phyloP scores from a whole-genome alignment of 139 green algal genomes.

The Chlorella sorokiniana region DNA sequence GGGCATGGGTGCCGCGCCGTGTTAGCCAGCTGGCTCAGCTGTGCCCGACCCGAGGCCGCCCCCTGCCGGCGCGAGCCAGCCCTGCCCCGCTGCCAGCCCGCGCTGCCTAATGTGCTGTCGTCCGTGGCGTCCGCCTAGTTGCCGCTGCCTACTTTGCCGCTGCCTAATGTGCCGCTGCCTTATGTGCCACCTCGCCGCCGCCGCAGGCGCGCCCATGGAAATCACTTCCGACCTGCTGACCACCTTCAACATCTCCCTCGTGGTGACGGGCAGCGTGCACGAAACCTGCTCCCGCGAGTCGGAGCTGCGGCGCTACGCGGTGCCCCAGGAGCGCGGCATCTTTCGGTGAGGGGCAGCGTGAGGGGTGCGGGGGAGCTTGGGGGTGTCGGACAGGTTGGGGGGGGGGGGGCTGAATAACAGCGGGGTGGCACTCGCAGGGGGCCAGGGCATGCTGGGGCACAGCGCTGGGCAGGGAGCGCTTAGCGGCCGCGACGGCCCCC shows the following conservation, averaged over 20 bases:
- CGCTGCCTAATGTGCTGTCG: no score
- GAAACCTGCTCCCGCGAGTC: slow-evolving; percentile 55
- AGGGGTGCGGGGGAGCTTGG: neutral
- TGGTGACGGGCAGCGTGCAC: slow-evolving; percentile 82
- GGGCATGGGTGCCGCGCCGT: no score
- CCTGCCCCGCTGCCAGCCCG: no score
- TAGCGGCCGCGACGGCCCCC: no score
- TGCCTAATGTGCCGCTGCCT: neutral
- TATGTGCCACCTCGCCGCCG: neutral
- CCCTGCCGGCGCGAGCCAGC: no score
- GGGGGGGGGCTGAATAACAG: neutral
- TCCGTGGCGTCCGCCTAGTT: no score
- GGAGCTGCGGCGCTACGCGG: slow-evolving; percentile 42
- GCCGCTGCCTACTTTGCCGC: neutral
- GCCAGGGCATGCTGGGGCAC: no score
- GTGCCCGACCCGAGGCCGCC: no score
- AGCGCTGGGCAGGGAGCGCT: neutral
- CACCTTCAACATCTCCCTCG: slow-evolving; percentile 95
- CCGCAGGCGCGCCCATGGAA: slow-evolving; percentile 59
- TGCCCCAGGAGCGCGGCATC: slow-evolving; percentile 47
- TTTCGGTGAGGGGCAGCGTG: slow-evolving; percentile 37
- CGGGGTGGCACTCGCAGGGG: no score
- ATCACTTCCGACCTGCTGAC: slow-evolving; percentile 90
- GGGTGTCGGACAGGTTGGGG: neutral
- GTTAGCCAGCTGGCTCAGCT: no score